Evolutionary conservation across 2,329 filamentous ascomycete genomes (phyloP).

Genomic region (Teratosphaeria gauchensis): DNA sequence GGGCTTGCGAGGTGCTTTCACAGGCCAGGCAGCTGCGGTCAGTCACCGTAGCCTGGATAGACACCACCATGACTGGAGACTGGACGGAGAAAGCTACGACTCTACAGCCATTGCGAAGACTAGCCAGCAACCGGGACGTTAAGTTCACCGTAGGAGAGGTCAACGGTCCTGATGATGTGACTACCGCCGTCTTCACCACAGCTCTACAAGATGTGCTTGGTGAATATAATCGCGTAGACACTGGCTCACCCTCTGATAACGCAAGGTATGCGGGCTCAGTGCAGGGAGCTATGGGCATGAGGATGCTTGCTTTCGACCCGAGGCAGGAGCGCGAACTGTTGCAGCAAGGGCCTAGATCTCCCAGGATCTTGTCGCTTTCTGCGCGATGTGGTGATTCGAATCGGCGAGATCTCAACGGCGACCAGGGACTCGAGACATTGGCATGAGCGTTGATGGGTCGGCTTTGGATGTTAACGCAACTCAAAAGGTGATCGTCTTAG

Average conservation of each 20-base stretch:
- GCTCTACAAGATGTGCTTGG: slow-evolving; percentile 16
- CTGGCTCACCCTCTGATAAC: slow-evolving; percentile 1
- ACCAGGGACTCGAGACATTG: not conserved
- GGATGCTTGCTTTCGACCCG: slow-evolving; percentile 20
- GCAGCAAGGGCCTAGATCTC: not conserved
- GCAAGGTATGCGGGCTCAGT: not conserved
- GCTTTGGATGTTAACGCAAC: too few relatives aligned
- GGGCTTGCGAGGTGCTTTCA: slow-evolving; percentile 21
- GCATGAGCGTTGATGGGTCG: not conserved
- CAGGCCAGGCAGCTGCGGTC: slow-evolving; percentile 13
- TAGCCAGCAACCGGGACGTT: slow-evolving; percentile 9
- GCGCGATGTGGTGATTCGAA: not conserved
- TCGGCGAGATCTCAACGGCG: not conserved
- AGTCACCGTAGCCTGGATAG: slow-evolving; percentile 24
- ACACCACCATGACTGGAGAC: slow-evolving; percentile 18
- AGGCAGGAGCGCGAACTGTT: slow-evolving; percentile 10
- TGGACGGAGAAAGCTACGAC: slow-evolving; percentile 21
- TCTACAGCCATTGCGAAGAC: slow-evolving; percentile 12
- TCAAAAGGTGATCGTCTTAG: too few relatives aligned
- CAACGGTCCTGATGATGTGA: slow-evolving; percentile 14
- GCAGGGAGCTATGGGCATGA: slow-evolving; percentile 3
- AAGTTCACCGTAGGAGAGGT: slow-evolving; percentile 19
- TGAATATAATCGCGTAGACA: slow-evolving; percentile 5
- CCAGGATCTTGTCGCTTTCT: not conserved
- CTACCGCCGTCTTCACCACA: slow-evolving; percentile 12